Conservation (phyloP, 257 asterid species). For the Nicotiana tabacum region DNA sequence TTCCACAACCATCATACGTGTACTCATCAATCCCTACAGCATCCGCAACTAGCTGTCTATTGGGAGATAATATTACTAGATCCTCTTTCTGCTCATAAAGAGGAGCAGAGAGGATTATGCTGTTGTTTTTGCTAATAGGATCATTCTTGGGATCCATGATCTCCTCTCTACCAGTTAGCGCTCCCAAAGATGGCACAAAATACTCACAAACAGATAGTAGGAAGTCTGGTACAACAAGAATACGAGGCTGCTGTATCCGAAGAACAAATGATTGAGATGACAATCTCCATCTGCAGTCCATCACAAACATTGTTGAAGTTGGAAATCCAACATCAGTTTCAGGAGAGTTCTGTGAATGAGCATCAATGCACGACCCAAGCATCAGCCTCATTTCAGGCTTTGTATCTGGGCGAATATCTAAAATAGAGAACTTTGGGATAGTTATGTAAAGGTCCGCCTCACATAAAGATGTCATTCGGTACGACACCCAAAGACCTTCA, state of each 20-base stretch:
- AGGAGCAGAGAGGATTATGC: slow-evolving; percentile 60
- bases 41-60: slow-evolving; percentile 76
- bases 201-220: slow-evolving; percentile 87
- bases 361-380: slow-evolving; percentile 94
- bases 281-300: slow-evolving; percentile 97
- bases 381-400: slow-evolving; percentile 96
- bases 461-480: slow-evolving; percentile 92
- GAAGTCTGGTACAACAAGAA: slow-evolving; percentile 93
- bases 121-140: slow-evolving; percentile 63
- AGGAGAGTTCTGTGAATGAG: slow-evolving; percentile 56
- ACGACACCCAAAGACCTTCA: slow-evolving; percentile 97
- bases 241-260: slow-evolving; percentile 94
- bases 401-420: slow-evolving; percentile 87
- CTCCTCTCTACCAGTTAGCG: slow-evolving; percentile 94
- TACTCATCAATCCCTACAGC: slow-evolving; percentile 78
- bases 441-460: slow-evolving; percentile 90
- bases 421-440: slow-evolving; percentile 77
- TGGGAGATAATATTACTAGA: slow-evolving; percentile 67
- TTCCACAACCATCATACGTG: slow-evolving; percentile 91
- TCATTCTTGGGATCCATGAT: slow-evolving; percentile 90
- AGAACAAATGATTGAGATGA: slow-evolving; percentile 87
- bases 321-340: slow-evolving; percentile 51
- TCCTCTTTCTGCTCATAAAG: slow-evolving; percentile 72
- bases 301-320: slow-evolving; percentile 87
- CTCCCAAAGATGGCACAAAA: slow-evolving; percentile 93